Base-by-base conservation (phyloP, 73 alveolate species). In the Effrenium voratum region DNA sequence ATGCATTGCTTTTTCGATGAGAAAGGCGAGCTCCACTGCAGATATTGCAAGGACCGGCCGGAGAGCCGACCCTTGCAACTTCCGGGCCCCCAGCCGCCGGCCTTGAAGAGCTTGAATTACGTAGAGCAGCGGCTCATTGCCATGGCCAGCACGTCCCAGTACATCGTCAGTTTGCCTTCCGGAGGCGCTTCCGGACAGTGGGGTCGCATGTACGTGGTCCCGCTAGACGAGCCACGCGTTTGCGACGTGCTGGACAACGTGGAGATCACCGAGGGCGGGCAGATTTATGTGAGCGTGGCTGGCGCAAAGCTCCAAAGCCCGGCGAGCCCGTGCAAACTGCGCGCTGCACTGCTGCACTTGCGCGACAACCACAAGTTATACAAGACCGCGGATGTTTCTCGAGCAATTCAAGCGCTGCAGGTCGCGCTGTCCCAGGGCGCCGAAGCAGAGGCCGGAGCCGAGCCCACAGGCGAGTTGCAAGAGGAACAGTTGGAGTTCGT, bases 151-250 rank as follows among this genome's bases (percentile, higher is more conserved):
- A n/a, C n/a, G n/a, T n/a, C n/a, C n/a, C n/a, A n/a, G n/a, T n/a
- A n/a, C n/a, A n/a, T n/a, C n/a, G n/a, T n/a, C n/a, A n/a, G n/a
- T n/a, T n/a, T n/a, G n/a, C n/a, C n/a, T n/a, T 5, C 93, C 47
- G 57, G 80, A 19, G 57, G 73, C 28, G 49, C 95, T 3, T 59
- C 70, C 28, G 95, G 52, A 5, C 95, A 86, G 34, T 86, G 95
- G 95, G 95, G 95, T 4, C 82, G 95, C 0, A 63, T 86, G 95
- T 86, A 86, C 28, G 47, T 45, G 34, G 81, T 63, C 38, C 84
- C 55, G 49, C 3, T 59, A 50, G 84, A 60, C 45, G 95, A 57
- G 66, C 95, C 95, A 8, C 36, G 19, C n/a, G 36, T 63, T 36
- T 85, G 80, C 81, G 44, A 40, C 38, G 94, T 85, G 45, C 44